Evolutionary conservation across 2,329 filamentous ascomycete genomes (phyloP), one percentile per base, ranked within the genome.

Genomic region (Cladosporium colombiae): DNA sequence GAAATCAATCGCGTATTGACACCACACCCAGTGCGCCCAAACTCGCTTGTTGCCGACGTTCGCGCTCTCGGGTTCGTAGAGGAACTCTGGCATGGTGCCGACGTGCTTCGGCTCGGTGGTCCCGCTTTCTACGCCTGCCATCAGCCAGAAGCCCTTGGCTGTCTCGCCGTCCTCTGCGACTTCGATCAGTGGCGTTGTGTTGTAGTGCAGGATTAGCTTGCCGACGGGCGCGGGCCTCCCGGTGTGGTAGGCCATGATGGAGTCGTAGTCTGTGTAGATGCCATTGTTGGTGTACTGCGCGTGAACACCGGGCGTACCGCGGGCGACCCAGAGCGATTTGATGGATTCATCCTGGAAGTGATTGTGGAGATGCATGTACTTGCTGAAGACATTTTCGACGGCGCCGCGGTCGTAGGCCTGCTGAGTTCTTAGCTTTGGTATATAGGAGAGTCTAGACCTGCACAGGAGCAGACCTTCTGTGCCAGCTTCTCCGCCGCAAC

Each of bases 71-170:
- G 44, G 44, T 23, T 49, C 44, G n/a, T 49, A 49, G 7, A 49
- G 44, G 44, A 49, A 49, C n/a, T 49, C 44, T 49, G 44, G 44
- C 44, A 49, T 49, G n/a, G 44, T 49, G 44, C 44, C 44, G n/a
- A 49, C 44, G 6, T 49, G 44, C 44, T 49, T 23, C n/a, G 44
- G 44, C 44, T 49, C n/a, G 14, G 44, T 49, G 18, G 44, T 49
- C n/a, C 44, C 44, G n/a, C 44, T 49, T 8, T 49, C 44, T 49
- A 49, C 44, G n/a, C 44, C 44, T 8, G 44, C 44, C 44, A 49
- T 49, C n/a, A 49, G n/a, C 44, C 44, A 49, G 44, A 49, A 49
- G n/a, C 44, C 44, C n/a, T 49, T 49, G 44, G 44, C 44, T 23
- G 44, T 49, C 44, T 49, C 44, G 44, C 44, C 44, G 10, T 49